Evolutionary conservation across 2,329 filamentous ascomycete genomes (phyloP).

Genomic region (Apiospora malaysiana): DNA sequence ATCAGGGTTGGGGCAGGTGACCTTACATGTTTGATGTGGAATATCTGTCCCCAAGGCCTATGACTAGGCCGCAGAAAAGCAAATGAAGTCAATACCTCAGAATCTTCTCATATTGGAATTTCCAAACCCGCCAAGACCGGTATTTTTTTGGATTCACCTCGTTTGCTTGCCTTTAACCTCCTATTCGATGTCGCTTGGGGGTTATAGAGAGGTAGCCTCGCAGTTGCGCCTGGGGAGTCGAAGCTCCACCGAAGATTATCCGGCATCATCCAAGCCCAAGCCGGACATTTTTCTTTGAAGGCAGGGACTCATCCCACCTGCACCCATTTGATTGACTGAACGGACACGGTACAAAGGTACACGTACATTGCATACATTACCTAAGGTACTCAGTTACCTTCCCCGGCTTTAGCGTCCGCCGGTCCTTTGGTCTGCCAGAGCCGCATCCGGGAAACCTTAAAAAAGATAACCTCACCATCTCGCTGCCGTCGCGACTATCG

Average conservation of each 20-base stretch:
- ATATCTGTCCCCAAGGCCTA: slow-evolving; percentile 5
- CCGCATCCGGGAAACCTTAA: slow-evolving; percentile 18
- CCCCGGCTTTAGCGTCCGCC: slow-evolving; percentile 14
- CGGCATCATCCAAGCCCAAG: neutral
- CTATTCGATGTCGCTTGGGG: neutral
- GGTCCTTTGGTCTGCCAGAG: slow-evolving; percentile 15
- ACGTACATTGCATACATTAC: too few relatives aligned
- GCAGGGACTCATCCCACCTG: slow-evolving; percentile 7
- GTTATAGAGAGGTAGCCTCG: neutral
- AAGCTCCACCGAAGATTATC: neutral
- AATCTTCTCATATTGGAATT: neutral
- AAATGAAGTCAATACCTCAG: neutral
- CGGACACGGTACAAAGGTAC: neutral
- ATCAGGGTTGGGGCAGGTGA: neutral
- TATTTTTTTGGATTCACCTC: neutral
- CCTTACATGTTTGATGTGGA: slow-evolving; percentile 7
- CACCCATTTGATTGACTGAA: too few relatives aligned
- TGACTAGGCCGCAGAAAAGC: slow-evolving; percentile 2
- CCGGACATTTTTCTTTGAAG: neutral
- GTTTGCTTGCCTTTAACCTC: neutral
- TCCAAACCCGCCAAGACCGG: neutral
- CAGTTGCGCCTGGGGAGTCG: neutral
- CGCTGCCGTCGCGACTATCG: neutral
- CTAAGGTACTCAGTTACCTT: too few relatives aligned
- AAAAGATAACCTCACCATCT: slow-evolving; percentile 5